Conservation (phyloP, 768 basidiomycete genomes). For the Tricholomella constricta region DNA sequence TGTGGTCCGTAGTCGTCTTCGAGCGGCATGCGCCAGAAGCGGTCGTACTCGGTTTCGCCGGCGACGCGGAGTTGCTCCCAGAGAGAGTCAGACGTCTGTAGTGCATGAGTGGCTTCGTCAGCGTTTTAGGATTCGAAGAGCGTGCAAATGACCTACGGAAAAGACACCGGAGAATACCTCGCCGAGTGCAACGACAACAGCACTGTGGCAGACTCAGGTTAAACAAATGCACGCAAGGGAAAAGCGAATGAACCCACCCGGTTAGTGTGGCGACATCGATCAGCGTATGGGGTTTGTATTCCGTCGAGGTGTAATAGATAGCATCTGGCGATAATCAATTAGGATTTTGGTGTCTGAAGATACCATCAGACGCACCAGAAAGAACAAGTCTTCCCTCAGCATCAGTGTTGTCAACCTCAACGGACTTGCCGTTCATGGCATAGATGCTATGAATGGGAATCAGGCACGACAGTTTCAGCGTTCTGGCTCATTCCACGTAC, state of each 20-base stretch:
- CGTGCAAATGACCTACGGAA: conserved; percentile 46
- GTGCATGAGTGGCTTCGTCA: not conserved
- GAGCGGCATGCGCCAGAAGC: conserved; percentile 90
- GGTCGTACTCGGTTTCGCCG: conserved; percentile 74
- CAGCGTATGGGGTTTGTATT: conserved; percentile 78
- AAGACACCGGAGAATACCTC: conserved; percentile 80
- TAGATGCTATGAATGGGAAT: conserved; percentile 51
- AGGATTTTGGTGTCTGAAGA: not conserved
- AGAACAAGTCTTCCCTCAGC: conserved; percentile 81
- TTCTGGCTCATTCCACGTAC: conserved; percentile 38
- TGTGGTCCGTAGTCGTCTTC: conserved; percentile 80
- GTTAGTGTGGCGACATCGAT: conserved; percentile 90
- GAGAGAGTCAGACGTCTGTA: conserved; percentile 70
- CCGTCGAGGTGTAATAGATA: conserved; percentile 77
- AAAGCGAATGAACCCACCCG: conserved; percentile 44
- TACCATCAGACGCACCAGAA: conserved; percentile 47
- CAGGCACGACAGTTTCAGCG: not conserved
- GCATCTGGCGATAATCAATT: conserved; percentile 54
- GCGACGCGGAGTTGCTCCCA: conserved; percentile 72
- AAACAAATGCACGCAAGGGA: not conserved
- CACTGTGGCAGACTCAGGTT: conserved; percentile 39
- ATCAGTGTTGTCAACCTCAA: conserved; percentile 88
- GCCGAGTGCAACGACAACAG: conserved; percentile 73
- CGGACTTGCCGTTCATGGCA: conserved; percentile 86
- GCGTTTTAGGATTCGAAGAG: not conserved